Evolutionary conservation across 1,284 basidiomycete genomes (phyloP), one percentile per base, ranked within the genome.

Genomic region (Cutaneotrichosporon sp.): DNA sequence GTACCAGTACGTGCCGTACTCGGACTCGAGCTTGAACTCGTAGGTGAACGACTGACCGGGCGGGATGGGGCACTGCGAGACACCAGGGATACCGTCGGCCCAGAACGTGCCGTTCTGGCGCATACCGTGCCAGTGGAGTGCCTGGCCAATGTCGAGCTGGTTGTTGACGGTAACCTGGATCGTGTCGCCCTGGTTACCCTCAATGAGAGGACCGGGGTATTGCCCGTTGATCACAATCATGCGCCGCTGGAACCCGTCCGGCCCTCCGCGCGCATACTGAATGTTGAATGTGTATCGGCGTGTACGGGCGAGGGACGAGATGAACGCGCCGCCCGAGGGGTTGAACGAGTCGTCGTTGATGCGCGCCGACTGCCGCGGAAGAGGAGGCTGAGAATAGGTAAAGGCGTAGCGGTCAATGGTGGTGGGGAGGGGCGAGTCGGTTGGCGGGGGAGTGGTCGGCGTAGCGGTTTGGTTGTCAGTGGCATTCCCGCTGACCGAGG

Each of bases 31-130:
- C 52, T 68, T 65, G 58, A 66, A 68, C 7, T 56, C 40, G 73
- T 83, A 83, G 17, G 77, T 72, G 72, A 80, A 83, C 8, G 72
- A 73, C n/a, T 73, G 61, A 1, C 74, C 74, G 0, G 79, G 68
- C 4, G 76, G 72, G 54, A 83, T 81, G 3, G 80, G 80, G 58
- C 83, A 83, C 67, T 70, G 77, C 2, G 65, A 58, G 18, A 70
- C 37, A 21, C 68, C 68, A 3, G 68, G 65, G 8, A 66, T 59
- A 35, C 68, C 68, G 50, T 70, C 68, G 57, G 63, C 65, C 40
- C 38, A 51, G 17, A 51, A 49, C 20, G 66, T 56, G 23, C 61
- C 60, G 34, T 66, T 67, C 53, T 68, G 66, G 10, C 49, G 45
- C 35, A 70, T 64, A 20, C 68, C 68, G 44, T 70, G 68, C 66